Conservation (phyloP, 78 protist species). For the Pigoraptor vietnamica region DNA sequence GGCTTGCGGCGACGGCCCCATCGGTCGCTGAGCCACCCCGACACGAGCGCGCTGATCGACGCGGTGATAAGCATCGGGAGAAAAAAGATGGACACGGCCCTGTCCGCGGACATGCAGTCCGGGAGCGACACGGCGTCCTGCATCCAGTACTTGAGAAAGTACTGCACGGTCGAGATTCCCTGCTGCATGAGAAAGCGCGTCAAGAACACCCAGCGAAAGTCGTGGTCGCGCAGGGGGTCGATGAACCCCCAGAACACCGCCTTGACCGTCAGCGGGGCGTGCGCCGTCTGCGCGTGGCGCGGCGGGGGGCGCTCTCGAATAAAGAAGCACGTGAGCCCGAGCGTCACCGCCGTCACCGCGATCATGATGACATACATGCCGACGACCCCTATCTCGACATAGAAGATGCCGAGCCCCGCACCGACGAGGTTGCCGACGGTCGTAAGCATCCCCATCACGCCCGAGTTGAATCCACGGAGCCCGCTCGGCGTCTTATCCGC, state of each 20-base stretch:
- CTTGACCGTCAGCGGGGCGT: not conserved
- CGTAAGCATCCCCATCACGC: not conserved
- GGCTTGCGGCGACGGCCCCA: not conserved
- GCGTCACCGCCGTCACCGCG: not conserved
- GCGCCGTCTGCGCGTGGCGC: not conserved
- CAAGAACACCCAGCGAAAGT: conserved; percentile 23
- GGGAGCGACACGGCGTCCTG: not conserved
- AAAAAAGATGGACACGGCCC: not conserved
- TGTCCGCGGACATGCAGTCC: not conserved
- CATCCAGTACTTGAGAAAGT: not conserved
- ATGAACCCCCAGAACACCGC: not conserved
- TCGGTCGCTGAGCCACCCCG: not conserved
- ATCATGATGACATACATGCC: not conserved
- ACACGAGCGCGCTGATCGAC: not conserved
- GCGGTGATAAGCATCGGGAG: not conserved
- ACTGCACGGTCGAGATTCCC: not conserved
- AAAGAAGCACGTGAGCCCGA: not conserved
- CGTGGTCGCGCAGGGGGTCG: not conserved
- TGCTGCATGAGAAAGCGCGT: conserved; percentile 19
- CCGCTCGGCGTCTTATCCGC: not conserved
- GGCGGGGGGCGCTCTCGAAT: not conserved
- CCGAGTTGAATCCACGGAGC: not conserved
- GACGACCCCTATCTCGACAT: not conserved
- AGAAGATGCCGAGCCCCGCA: not conserved
- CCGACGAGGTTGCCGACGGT: not conserved